These are phyloP conservation scores for Metschnikowia lachancei DNA, from an alignment of 805 yeast genomes.

Conservation along the genomic window DNA sequence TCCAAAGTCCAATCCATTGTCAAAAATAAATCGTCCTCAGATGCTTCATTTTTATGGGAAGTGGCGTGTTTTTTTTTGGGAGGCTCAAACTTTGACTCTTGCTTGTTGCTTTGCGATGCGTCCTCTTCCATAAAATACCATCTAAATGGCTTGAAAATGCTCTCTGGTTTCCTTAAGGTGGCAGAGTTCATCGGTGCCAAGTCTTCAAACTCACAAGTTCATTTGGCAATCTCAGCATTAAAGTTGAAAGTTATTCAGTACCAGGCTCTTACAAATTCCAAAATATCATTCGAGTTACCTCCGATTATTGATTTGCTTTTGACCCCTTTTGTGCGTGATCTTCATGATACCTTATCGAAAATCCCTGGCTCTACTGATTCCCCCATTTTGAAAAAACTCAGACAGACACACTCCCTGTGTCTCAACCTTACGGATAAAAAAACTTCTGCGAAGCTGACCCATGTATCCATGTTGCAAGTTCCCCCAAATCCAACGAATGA, in stretches of 20 bases:
- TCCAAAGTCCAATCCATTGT: slow-evolving; percentile 10
- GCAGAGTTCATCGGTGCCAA: slow-evolving; percentile 10
- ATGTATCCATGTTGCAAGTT: background rate
- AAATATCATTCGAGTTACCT: background rate
- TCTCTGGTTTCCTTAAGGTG: slow-evolving; percentile 17
- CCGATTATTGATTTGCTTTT: background rate
- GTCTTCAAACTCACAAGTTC: background rate
- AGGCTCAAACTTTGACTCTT: slow-evolving; percentile 7
- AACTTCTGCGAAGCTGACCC: background rate
- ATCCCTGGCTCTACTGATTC: background rate
- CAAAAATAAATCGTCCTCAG: background rate
- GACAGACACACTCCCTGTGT: background rate
- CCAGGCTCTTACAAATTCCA: background rate
- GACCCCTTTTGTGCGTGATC: slow-evolving; percentile 6
- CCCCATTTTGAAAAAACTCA: background rate
- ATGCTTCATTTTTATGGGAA: slow-evolving; percentile 7
- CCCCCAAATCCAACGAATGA: background rate
- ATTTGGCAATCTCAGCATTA: slow-evolving; percentile 2
- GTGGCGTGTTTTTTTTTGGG: slow-evolving; percentile 12
- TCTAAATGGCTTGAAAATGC: slow-evolving; percentile 15
- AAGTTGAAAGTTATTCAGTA: slow-evolving; percentile 7
- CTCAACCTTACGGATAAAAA: background rate
- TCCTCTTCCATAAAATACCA: slow-evolving; percentile 10
- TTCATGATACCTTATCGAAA: background rate
- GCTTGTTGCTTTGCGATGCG: slow-evolving; percentile 6